Conservation (phyloP, 306 rosid genomes). For the Dicorynia guianensis region DNA sequence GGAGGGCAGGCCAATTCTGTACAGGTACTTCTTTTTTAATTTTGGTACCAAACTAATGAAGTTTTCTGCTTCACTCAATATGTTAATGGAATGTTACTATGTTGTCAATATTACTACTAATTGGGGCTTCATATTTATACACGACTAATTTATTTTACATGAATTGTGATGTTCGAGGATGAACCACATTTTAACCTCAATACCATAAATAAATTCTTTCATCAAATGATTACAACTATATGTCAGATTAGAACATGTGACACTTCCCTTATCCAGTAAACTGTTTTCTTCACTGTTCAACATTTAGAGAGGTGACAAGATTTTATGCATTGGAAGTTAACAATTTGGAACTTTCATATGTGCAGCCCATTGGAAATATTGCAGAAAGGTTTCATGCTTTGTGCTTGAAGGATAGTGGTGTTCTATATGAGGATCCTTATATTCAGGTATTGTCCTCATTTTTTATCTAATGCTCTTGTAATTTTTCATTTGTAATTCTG, state of each 20-base stretch:
- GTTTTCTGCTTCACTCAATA: neutral
- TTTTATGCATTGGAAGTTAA: slow-evolving; percentile 29
- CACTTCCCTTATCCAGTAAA: neutral
- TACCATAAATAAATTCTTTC: neutral
- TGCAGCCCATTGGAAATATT: slow-evolving; percentile 77
- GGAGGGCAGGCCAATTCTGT: slow-evolving; percentile 62
- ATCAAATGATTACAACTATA: slow-evolving; percentile 7
- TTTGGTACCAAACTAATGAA: neutral
- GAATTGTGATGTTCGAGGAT: neutral
- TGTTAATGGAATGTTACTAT: slow-evolving; percentile 15
- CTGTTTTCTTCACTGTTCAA: slow-evolving; percentile 5
- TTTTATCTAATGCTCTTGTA: slow-evolving; percentile 1
- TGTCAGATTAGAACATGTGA: neutral
- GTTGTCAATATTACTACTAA: neutral
- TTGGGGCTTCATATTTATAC: neutral
- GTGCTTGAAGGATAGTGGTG: slow-evolving; percentile 83
- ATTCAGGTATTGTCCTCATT: slow-evolving; percentile 60
- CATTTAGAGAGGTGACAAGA: slow-evolving; percentile 5
- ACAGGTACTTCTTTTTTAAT: slow-evolving; percentile 58
- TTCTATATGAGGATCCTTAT: slow-evolving; percentile 79
- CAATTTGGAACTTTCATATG: slow-evolving; percentile 10
- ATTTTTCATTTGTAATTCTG: neutral
- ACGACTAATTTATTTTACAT: neutral
- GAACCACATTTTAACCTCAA: neutral
- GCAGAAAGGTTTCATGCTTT: slow-evolving; percentile 74